Base-by-base conservation (phyloP, 495 filamentous ascomycete species). In the Xylaria telfairii region DNA sequence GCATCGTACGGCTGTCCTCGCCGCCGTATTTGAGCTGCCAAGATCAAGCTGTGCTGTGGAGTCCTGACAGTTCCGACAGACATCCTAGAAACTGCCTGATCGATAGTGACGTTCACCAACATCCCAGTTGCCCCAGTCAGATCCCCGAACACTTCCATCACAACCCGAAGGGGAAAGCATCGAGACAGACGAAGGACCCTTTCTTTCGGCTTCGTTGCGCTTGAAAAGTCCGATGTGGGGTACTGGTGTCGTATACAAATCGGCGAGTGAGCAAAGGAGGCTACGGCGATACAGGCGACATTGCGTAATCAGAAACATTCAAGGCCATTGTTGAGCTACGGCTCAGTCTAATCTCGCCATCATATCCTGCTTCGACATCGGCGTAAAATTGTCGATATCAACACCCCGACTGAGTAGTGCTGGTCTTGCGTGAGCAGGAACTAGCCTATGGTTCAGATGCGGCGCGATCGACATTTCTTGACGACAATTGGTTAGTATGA, bases 401-500 rank as follows among this genome's bases (percentile, higher is more conserved):
- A 99, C 87, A 42, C 94, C 94, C 51, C 90, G 90, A 44, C 88
- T 86, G 59, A 89, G 87, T 62, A 99, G 86, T 69, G 88, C 86
- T 30, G 92, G 83, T 68, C 90, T 90, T 76, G 93, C 88, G 79
- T 99, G 93, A 64, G 88, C 82, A 65, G 96, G 96, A 66, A 98
- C 93, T 73, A 99, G 88, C 80, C 91, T 88, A 74, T 88, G 86
- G 82, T 98, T 99, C 77, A 97, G 86, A 44, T 92, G 84, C 41
- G 96, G 93, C 6, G 91, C 90, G 78, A 99, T 98, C 21, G 96
- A 99, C 66, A 99, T 89, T 87, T 99, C 96, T 99, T 72, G 5
- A 71, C 24, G 67, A 53, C 24, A 67, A 41, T 69, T 77, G 56
- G 73, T 76, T 41, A 76, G 69, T 56, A 62, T 28, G 17, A 19